A percentile compares a stretch with the other conserved stretches of the same genome.
Evolutionary conservation across 2,329 filamentous ascomycete species (phyloP).

Genomic region (Pseudogymnoascus sp.): DNA sequence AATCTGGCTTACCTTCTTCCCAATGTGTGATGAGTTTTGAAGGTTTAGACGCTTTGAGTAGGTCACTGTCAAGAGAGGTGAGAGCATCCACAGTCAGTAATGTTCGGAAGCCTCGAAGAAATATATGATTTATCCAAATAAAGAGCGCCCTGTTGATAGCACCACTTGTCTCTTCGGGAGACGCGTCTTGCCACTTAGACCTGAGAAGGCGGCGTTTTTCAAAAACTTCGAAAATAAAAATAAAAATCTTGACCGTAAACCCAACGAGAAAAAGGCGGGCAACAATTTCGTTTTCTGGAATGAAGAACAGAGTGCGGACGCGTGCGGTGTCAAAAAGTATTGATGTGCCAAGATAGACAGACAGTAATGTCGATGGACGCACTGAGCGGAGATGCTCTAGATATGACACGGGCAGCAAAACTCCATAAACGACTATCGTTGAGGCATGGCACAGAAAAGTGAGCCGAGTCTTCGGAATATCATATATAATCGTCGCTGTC

Average conservation of each 20-base stretch:
- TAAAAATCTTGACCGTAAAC: conserved; percentile 23
- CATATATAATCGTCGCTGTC: not conserved
- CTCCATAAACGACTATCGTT: not conserved
- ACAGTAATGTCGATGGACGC: conserved; percentile 37
- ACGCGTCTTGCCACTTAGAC: conserved; percentile 12
- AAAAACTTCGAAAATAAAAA: conserved; percentile 34
- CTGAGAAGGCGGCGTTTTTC: conserved; percentile 28
- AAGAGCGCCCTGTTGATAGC: conserved; percentile 31
- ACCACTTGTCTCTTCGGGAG: conserved; percentile 29
- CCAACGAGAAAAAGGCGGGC: conserved; percentile 25
- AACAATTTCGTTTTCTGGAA: conserved; percentile 21
- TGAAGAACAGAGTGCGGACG: conserved; percentile 37
- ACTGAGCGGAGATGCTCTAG: conserved; percentile 30
- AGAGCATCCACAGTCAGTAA: conserved; percentile 25
- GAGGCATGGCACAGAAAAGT: not conserved
- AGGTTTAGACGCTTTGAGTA: not conserved
- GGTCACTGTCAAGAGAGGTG: conserved; percentile 26
- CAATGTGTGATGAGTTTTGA: not conserved
- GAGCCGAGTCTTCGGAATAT: not conserved
- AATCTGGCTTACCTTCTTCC: not conserved
- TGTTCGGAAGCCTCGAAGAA: conserved; percentile 23
- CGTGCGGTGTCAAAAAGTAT: conserved; percentile 37
- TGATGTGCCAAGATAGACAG: conserved; percentile 34
- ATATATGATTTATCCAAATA: conserved; percentile 31
- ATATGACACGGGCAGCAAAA: conserved; percentile 26